Evolutionary conservation across 495 filamentous ascomycete species (phyloP).

Genomic region (Penicillium waksmanii): DNA sequence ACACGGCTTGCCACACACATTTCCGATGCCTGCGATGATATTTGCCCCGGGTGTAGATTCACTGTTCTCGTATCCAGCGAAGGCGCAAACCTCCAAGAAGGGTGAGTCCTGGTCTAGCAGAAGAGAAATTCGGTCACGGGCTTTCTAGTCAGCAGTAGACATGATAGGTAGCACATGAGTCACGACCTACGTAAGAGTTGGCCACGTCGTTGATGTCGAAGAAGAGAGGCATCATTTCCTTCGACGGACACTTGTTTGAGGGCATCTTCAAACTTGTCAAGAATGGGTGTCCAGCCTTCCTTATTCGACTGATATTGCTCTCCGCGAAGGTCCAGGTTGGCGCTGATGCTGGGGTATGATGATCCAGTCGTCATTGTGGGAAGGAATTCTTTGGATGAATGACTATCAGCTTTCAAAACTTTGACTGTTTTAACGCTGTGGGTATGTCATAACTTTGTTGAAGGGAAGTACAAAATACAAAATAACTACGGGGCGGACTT

Average conservation of each 20-base stretch:
- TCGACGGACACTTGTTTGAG: constrained; percentile 23
- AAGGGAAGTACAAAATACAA: not conserved
- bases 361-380: constrained; percentile 20
- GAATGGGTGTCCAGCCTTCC: constrained; percentile 20
- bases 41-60: constrained; percentile 30
- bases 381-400: not conserved
- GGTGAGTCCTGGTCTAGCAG: constrained; percentile 29
- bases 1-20: constrained; percentile 30
- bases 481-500: not conserved
- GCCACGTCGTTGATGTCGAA: constrained; percentile 27
- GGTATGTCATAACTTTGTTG: not conserved
- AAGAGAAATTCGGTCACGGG: constrained; percentile 28
- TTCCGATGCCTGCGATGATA: constrained; percentile 32
- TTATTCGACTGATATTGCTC: constrained; percentile 23
- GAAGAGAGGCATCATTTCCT: constrained; percentile 23
- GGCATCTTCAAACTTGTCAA: constrained; percentile 25
- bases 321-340: constrained; percentile 22
- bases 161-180: not conserved
- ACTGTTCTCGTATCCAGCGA: constrained; percentile 26
- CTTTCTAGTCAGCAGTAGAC: constrained; percentile 10
- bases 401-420: not conserved
- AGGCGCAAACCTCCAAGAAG: constrained; percentile 28
- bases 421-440: not conserved
- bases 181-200: constrained; percentile 26
- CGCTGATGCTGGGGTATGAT: constrained; percentile 16